Evolutionary conservation across 768 basidiomycete species (phyloP).

Genomic region (Suillus americanus): DNA sequence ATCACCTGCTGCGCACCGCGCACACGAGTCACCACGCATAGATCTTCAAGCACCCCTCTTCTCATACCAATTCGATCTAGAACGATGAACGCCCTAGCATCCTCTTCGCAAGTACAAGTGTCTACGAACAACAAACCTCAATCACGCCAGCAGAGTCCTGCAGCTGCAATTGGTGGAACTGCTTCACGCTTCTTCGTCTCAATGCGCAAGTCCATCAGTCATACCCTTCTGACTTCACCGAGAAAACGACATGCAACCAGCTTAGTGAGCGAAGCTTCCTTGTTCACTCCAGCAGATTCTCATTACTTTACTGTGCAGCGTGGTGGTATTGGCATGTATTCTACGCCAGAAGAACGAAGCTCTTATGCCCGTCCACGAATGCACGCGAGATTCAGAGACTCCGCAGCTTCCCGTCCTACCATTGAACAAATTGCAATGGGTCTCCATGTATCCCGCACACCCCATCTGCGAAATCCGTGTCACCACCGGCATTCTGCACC

Average conservation of each 20-base stretch:
- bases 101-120: conserved; percentile 15
- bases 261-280: conserved; percentile 18
- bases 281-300: neutral
- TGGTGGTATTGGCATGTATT: conserved; percentile 42
- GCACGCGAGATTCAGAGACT: conserved; percentile 38
- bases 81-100: conserved; percentile 14
- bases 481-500: conserved; percentile 20
- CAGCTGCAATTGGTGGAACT: conserved; percentile 14
- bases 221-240: conserved; percentile 14
- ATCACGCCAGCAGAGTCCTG: conserved; percentile 9
- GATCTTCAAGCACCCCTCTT: neutral
- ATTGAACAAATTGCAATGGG: conserved; percentile 83
- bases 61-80: neutral
- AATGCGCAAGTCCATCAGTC: conserved; percentile 29
- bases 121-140: conserved; percentile 10
- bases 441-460: conserved; percentile 73
- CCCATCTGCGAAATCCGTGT: conserved; percentile 50
- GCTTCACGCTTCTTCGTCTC: conserved; percentile 32
- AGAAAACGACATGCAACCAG: conserved; percentile 19
- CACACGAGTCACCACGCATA: neutral
- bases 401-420: conserved; percentile 51
- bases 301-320: conserved; percentile 17
- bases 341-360: conserved; percentile 41
- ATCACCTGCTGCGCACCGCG: neutral
- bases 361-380: conserved; percentile 31